A percentile compares a stretch with the other conserved stretches of the same genome.
These are phyloP conservation scores for Suillus cothurnatus DNA, from an alignment of 768 basidiomycete species.

Conservation along the genomic window DNA sequence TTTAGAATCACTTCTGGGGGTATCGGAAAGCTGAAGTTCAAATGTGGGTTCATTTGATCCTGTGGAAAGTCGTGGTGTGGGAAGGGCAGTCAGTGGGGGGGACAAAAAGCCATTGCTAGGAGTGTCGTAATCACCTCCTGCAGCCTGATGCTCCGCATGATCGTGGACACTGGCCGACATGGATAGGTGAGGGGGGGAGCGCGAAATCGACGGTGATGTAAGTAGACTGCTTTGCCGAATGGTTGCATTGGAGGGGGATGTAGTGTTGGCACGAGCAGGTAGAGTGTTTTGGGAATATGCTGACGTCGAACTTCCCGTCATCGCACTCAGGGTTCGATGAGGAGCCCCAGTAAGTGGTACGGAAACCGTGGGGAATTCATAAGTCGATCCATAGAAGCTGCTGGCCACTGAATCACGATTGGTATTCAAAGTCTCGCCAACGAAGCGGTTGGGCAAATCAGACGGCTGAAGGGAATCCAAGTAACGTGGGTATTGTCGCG, in stretches of 20 bases:
- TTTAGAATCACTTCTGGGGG: not conserved
- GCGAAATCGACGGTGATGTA: not conserved
- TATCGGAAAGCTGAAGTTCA: constrained; percentile 14
- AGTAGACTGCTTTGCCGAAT: not conserved
- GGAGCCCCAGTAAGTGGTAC: not conserved
- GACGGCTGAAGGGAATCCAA: not conserved
- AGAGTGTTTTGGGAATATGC: constrained; percentile 13
- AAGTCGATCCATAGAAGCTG: constrained; percentile 1
- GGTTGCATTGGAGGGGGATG: not conserved
- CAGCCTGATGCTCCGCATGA: constrained; percentile 1
- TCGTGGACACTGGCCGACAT: constrained; percentile 11
- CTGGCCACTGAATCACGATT: constrained; percentile 11
- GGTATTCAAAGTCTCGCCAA: not conserved
- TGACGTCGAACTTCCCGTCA: constrained; percentile 7
- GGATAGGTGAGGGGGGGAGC: constrained; percentile 1
- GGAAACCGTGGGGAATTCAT: not conserved
- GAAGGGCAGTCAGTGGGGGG: constrained; percentile 12
- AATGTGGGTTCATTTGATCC: constrained; percentile 8
- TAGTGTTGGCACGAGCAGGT: not conserved
- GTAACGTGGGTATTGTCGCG: not conserved
- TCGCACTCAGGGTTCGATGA: not conserved
- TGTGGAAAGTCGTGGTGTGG: constrained; percentile 8
- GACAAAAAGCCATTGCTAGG: constrained; percentile 1
- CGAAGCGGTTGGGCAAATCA: constrained; percentile 9
- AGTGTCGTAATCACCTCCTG: not conserved